A percentile compares a stretch with the other conserved stretches of the same genome.
These are phyloP conservation scores for Penicillium sp. DNA, from an alignment of 2,329 filamentous ascomycete species.

Conservation along the genomic window DNA sequence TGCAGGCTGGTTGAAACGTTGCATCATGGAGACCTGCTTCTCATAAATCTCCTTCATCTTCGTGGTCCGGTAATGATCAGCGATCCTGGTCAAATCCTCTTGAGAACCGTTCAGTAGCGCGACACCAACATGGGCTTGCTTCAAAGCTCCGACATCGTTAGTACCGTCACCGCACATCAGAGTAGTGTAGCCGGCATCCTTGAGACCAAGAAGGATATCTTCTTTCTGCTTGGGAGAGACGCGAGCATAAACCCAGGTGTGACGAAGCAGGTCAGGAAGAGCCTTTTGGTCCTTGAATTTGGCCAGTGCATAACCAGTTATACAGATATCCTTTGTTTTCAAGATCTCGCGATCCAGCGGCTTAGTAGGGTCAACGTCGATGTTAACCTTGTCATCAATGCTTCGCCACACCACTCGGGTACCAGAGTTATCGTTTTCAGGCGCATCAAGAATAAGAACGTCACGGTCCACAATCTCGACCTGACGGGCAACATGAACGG, in stretches of 20 bases:
- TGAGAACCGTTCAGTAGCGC: conserved; percentile 93
- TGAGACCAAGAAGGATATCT: conserved; percentile 93
- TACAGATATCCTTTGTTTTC: conserved; percentile 85
- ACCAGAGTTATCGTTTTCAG: conserved; percentile 82
- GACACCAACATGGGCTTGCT: conserved; percentile 97
- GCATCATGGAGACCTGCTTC: conserved; percentile 91
- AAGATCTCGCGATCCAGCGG: conserved; percentile 82
- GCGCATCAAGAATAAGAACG: conserved; percentile 90
- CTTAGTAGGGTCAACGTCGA: conserved; percentile 82
- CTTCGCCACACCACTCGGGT: conserved; percentile 91
- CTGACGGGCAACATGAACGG: conserved; percentile 90
- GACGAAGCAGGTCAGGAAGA: conserved; percentile 76
- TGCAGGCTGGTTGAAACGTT: conserved; percentile 88
- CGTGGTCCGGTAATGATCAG: conserved; percentile 89
- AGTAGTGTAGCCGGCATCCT: conserved; percentile 96
- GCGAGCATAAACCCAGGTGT: conserved; percentile 97
- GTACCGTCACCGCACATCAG: conserved; percentile 99
- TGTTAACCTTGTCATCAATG: conserved; percentile 85
- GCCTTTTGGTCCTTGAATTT: conserved; percentile 84
- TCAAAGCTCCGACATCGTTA: conserved; percentile 95
- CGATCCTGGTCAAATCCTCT: conserved; percentile 88
- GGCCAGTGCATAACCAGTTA: conserved; percentile 90
- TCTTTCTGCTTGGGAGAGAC: conserved; percentile 99
- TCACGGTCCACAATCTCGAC: conserved; percentile 98
- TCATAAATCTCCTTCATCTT: conserved; percentile 99